Conservation (phyloP, 73 alveolate genomes). For the Halteria grandinella region DNA sequence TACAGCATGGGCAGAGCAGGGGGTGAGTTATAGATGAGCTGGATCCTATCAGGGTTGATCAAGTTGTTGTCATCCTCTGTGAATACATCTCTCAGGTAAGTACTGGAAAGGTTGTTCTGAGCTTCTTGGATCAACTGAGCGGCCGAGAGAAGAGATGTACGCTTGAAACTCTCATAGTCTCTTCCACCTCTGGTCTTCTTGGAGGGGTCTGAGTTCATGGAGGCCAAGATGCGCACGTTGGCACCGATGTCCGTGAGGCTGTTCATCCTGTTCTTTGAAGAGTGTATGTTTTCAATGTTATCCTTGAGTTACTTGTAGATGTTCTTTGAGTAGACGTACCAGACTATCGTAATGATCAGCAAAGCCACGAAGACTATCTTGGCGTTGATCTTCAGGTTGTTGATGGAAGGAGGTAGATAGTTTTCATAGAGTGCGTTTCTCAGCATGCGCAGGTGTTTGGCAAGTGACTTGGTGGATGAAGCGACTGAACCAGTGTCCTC, state of each 20-base stretch:
- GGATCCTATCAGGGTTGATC: slow-evolving; percentile 35
- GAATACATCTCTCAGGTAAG: slow-evolving; percentile 31
- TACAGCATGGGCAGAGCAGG: slow-evolving; percentile 34
- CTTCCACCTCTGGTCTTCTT: slow-evolving; percentile 38
- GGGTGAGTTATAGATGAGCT: slow-evolving; percentile 34
- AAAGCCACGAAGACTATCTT: slow-evolving; percentile 41
- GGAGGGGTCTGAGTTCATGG: slow-evolving; percentile 9
- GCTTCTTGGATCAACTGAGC: slow-evolving; percentile 24
- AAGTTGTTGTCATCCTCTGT: neutral
- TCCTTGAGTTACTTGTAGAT: slow-evolving; percentile 44
- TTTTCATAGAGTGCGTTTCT: slow-evolving; percentile 61
- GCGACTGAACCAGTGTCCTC: slow-evolving; percentile 68
- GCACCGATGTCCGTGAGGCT: slow-evolving; percentile 48
- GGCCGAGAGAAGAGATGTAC: neutral
- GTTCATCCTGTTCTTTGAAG: slow-evolving; percentile 43
- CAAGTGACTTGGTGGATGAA: slow-evolving; percentile 28
- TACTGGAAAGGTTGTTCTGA: slow-evolving; percentile 47
- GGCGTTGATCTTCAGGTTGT: slow-evolving; percentile 46
- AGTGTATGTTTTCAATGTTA: slow-evolving; percentile 45
- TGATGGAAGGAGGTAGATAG: slow-evolving; percentile 54
- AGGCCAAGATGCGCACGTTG: slow-evolving; percentile 5
- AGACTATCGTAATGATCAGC: slow-evolving; percentile 38
- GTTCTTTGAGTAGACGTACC: slow-evolving; percentile 22
- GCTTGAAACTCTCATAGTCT: slow-evolving; percentile 24
- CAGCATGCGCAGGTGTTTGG: slow-evolving; percentile 57